Evolutionary conservation across 306 rosid species (phyloP).

Genomic region (Casuarina glauca): DNA sequence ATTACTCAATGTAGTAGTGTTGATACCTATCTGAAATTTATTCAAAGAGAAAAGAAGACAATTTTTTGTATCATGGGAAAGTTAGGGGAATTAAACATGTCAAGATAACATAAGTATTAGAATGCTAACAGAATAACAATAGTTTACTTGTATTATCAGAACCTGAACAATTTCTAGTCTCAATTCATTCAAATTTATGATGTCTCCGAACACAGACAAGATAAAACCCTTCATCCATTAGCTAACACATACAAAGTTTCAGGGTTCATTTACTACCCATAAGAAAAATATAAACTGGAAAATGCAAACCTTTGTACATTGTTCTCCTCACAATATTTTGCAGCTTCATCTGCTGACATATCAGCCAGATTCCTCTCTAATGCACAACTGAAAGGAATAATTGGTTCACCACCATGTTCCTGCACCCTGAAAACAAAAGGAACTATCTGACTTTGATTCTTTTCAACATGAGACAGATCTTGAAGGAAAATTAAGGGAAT

Average conservation of each 20-base stretch:
- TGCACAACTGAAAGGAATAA: conserved; percentile 90
- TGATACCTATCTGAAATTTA: not conserved
- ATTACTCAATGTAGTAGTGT: not conserved
- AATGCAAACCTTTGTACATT: conserved; percentile 68
- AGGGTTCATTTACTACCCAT: not conserved
- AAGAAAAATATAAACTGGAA: not conserved
- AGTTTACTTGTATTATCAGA: not conserved
- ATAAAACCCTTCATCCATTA: not conserved
- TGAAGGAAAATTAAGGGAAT: conserved; percentile 12
- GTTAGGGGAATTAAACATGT: not conserved
- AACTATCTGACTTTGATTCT: conserved; percentile 12
- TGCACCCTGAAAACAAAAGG: conserved; percentile 73
- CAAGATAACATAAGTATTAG: not conserved
- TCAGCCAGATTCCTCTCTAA: conserved; percentile 90
- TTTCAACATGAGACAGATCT: not conserved
- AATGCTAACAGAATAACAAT: not conserved
- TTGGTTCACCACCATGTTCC: conserved; percentile 91
- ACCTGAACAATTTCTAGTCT: not conserved
- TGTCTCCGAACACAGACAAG: not conserved
- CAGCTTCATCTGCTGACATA: conserved; percentile 72
- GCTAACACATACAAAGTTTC: not conserved
- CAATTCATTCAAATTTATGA: not conserved
- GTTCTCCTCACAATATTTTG: conserved; percentile 89
- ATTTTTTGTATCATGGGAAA: not conserved
- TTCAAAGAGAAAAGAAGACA: not conserved